These are phyloP conservation scores for Fraxinus pennsylvanica DNA, from an alignment of 257 asterid genomes.

Conservation along the genomic window DNA sequence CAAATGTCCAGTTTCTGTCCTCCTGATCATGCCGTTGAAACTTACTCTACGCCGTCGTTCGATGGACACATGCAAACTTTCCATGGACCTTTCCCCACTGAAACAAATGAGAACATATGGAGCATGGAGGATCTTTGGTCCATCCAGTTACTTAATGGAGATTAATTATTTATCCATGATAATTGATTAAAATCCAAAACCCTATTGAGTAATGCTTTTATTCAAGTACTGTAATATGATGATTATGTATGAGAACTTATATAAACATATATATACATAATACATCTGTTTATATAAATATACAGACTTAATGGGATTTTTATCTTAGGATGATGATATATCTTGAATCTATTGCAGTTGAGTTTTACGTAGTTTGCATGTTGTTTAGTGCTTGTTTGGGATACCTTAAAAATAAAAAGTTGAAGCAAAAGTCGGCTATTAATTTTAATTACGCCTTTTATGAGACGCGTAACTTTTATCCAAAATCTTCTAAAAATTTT, in stretches of 20 bases:
- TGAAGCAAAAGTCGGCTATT: too few relatives aligned
- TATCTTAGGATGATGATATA: too few relatives aligned
- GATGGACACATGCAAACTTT: constrained; percentile 42
- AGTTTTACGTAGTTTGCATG: neutral
- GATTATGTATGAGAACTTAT: neutral
- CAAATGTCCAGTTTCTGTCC: constrained; percentile 54
- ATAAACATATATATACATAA: neutral
- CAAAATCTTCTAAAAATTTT: too few relatives aligned
- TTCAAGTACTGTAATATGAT: neutral
- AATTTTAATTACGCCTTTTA: too few relatives aligned
- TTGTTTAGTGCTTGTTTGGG: neutral
- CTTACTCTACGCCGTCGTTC: constrained; percentile 66
- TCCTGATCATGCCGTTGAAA: constrained; percentile 49
- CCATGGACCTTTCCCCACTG: constrained; percentile 52
- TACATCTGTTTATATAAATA: too few relatives aligned
- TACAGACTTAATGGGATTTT: neutral
- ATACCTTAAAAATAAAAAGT: too few relatives aligned
- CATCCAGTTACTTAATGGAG: constrained; percentile 72
- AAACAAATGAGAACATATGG: constrained; percentile 70
- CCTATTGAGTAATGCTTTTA: neutral
- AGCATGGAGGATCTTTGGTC: constrained; percentile 94
- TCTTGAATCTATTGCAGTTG: neutral
- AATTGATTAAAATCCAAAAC: neutral
- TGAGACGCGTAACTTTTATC: too few relatives aligned
- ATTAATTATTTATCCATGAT: constrained; percentile 16